Conservation (phyloP, 192 early-diverging fungal species). For the Coemansia sp. region DNA sequence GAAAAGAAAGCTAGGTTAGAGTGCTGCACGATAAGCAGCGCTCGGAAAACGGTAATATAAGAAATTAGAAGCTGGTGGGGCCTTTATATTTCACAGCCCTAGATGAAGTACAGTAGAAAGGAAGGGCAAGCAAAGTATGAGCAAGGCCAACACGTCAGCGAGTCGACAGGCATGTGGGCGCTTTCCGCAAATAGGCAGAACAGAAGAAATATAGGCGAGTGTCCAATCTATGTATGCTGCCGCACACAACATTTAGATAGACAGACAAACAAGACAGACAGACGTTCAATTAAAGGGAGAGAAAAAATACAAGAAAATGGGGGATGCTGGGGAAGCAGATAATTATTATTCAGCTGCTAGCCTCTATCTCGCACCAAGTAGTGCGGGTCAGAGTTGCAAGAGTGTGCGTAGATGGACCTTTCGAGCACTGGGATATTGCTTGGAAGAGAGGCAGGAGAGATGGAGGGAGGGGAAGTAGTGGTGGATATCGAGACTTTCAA, state of each 20-base stretch:
- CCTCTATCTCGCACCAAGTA: not conserved
- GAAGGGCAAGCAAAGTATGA: not conserved
- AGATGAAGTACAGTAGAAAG: not conserved
- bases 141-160: not conserved
- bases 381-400: not conserved
- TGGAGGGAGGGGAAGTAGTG: not conserved
- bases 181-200: not conserved
- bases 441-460: not conserved
- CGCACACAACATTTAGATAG: not conserved
- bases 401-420: not conserved
- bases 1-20: too few relatives aligned
- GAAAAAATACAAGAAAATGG: not conserved
- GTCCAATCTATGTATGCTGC: conserved; percentile 3
- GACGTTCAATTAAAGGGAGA: not conserved
- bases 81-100: not conserved
- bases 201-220: not conserved
- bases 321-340: not conserved
- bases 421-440: not conserved
- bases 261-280: too few relatives aligned
- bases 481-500: not conserved
- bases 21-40: not conserved
- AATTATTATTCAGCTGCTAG: conserved; percentile 5
- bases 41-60: not conserved
- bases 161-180: not conserved
- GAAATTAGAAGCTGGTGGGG: not conserved